Base-by-base conservation (phyloP, 78 protist species). In the Isochrysis galbana region DNA sequence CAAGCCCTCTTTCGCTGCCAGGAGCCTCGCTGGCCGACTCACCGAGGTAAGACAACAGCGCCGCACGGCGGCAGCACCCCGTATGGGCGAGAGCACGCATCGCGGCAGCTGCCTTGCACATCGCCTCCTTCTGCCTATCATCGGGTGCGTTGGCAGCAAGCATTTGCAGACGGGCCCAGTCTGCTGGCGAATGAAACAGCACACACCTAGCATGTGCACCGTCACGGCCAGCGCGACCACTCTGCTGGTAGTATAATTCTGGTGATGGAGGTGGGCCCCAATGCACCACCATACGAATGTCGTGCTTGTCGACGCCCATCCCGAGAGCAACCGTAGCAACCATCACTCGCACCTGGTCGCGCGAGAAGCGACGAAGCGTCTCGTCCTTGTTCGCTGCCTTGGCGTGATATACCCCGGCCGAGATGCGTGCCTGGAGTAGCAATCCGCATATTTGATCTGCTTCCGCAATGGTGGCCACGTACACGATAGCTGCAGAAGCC, bases 171-270 rank as follows among this genome's bases (percentile, higher is more conserved):
- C 74, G 74, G 36, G 74, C 4, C 74, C 74, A 61, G 74, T 61
- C 74, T 10, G 74, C 4, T 2, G 74, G n/a, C 36, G n/a, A 23
- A 32, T 61, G 74, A 48, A 78, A 17, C 26, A 78, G 32, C 39
- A 5, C 38, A 48, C 87, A 78, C 19, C 36, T 5, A 14, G 87
- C 25, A 34, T 3, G 51, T 21, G 0, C n/a, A 21, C 87, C 87
- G 87, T 92, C 95, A 7, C 96, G 48, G 38, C 96, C 96, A 36
- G 93, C 93, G 29, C 96, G 74, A 17, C 96, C 96, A 19, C 45
- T 69, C 90, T 95, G 94, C 83, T 95, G 96, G 42, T 0, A 0
- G 69, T 94, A 95, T 5, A 0, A 22, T 34, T 74, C 95, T 25
- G 92, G 22, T 32, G 74, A 61, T 10, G 74, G 36, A 2, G 74